A percentile compares a stretch with the other conserved stretches of the same genome.
phyloP scores from a whole-genome alignment of 208 protist species.

The Acanthamoeba sp. region DNA sequence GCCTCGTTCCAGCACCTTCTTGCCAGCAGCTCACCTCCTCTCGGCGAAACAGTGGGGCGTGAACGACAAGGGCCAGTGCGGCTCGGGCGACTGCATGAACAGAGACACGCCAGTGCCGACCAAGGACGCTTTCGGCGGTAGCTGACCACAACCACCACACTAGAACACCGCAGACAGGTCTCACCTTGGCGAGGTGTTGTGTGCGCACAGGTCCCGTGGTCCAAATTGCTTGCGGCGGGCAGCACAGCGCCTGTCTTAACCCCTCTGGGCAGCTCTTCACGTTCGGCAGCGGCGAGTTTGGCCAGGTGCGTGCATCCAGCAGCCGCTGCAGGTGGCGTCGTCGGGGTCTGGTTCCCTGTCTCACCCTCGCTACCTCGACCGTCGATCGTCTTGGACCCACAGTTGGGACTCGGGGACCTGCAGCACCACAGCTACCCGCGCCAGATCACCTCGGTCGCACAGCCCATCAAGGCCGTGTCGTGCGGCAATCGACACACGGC shows the following conservation, averaged over 20 bases:
- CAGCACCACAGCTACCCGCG: slow-evolving; percentile 33
- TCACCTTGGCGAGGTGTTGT: neutral
- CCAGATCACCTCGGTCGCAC: neutral
- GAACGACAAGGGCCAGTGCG: slow-evolving; percentile 57
- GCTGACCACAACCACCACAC: too few species aligned
- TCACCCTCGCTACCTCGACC: too few species aligned
- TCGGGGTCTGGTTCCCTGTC: too few species aligned
- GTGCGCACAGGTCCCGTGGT: neutral
- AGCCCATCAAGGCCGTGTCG: slow-evolving; percentile 32
- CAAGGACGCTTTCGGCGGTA: neutral
- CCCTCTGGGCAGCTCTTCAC: neutral
- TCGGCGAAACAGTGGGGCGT: slow-evolving; percentile 5
- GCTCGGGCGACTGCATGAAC: slow-evolving; percentile 12
- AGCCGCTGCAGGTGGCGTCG: too few species aligned
- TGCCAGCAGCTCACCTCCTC: too few species aligned
- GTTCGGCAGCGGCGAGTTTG: slow-evolving; percentile 34
- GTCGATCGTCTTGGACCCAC: neutral
- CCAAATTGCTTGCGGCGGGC: slow-evolving; percentile 36
- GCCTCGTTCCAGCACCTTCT: too few species aligned
- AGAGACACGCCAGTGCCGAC: neutral
- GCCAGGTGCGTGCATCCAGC: too few species aligned
- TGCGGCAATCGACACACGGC: slow-evolving; percentile 38
- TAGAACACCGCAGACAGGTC: too few species aligned
- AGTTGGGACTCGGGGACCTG: slow-evolving; percentile 32
- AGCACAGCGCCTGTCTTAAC: slow-evolving; percentile 39